These are phyloP conservation scores for Auricularia auricula-judae DNA, from an alignment of 768 basidiomycete genomes.

Conservation along the genomic window DNA sequence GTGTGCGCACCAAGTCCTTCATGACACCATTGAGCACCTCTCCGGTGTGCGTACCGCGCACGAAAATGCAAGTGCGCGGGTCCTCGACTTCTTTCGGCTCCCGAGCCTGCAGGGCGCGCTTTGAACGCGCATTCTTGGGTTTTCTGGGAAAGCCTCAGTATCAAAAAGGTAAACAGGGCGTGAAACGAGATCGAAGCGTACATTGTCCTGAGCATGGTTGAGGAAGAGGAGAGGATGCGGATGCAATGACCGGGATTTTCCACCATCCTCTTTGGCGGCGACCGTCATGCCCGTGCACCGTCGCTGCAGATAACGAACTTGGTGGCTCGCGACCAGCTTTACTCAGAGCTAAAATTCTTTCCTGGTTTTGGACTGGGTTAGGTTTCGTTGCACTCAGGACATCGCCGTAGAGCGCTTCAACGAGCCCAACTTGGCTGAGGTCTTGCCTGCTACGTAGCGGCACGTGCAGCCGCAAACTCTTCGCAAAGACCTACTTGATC, in stretches of 20 bases:
- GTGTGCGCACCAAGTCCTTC: constrained; percentile 71
- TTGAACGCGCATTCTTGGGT: constrained; percentile 92
- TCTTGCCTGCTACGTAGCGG: background rate
- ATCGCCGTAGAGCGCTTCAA: background rate
- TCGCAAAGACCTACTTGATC: background rate
- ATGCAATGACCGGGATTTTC: too few relatives aligned
- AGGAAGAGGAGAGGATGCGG: too few relatives aligned
- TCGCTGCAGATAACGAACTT: constrained; percentile 30
- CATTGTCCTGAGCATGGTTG: background rate
- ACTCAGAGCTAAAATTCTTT: constrained; percentile 41
- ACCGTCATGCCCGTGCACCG: background rate
- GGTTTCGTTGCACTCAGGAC: constrained; percentile 2
- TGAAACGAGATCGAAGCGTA: background rate
- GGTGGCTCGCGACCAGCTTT: constrained; percentile 42
- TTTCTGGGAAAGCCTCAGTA: constrained; percentile 35
- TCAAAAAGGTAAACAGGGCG: background rate
- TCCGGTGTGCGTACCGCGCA: constrained; percentile 77
- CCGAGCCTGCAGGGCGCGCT: constrained; percentile 76
- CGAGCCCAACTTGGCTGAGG: background rate
- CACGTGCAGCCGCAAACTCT: background rate
- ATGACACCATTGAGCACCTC: constrained; percentile 71
- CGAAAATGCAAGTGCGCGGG: constrained; percentile 78
- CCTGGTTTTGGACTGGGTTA: constrained; percentile 40
- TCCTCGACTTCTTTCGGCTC: constrained; percentile 88
- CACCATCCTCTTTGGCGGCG: too few relatives aligned